Percentiles rank a stretch among this genome's conserved stretches.
phyloP scores from a whole-genome alignment of 2,329 filamentous ascomycete genomes.

The Fusarium newnesense region DNA sequence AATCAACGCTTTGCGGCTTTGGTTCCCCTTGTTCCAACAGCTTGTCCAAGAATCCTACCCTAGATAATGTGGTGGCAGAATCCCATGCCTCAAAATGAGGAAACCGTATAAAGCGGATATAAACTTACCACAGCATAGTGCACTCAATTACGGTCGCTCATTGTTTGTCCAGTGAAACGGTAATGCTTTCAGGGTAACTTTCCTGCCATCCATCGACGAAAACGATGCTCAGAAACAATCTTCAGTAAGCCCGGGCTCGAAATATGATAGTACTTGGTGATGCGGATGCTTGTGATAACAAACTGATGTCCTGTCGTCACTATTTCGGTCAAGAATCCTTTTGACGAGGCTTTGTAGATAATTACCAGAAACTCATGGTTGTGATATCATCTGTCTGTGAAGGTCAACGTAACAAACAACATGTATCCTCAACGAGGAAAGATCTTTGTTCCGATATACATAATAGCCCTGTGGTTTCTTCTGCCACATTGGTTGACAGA shows the following conservation, averaged over 20 bases:
- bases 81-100: background rate
- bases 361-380: background rate
- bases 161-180: background rate
- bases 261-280: background rate
- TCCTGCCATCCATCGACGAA: background rate
- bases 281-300: background rate
- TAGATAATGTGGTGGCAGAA: background rate
- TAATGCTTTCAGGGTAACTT: background rate
- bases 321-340: background rate
- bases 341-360: background rate
- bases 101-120: background rate
- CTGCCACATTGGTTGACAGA: background rate
- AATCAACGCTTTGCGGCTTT: background rate
- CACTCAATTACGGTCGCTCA: background rate
- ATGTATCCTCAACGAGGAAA: background rate
- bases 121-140: background rate
- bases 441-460: conserved; percentile 8
- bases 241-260: background rate
- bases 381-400: background rate
- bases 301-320: background rate
- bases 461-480: background rate
- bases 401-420: background rate
- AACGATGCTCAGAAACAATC: background rate
- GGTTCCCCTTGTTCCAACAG: background rate
- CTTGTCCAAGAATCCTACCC: background rate